A percentile compares a stretch with the other conserved stretches of the same genome.
These are phyloP conservation scores for Mycocentrospora acerina DNA, from an alignment of 2,329 filamentous ascomycete species.

Conservation along the genomic window DNA sequence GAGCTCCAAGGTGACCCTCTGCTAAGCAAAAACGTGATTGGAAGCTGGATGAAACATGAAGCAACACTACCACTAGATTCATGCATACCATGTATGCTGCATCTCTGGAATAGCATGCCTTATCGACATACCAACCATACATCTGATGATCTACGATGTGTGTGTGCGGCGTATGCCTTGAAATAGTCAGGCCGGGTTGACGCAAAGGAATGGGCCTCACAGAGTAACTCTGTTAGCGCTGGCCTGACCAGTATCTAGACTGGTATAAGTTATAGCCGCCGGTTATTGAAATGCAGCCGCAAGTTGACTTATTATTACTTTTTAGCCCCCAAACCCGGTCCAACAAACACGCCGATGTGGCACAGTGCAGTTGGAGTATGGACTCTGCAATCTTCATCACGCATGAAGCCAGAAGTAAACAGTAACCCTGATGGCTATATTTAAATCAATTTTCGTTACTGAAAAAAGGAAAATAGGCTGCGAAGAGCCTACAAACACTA, in stretches of 20 bases:
- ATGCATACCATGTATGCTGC: slow-evolving; percentile 23
- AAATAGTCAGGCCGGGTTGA: slow-evolving; percentile 21
- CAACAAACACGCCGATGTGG: slow-evolving; percentile 24
- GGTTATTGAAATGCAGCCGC: slow-evolving; percentile 22
- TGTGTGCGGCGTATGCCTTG: slow-evolving; percentile 24
- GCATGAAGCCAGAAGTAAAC: too few species aligned
- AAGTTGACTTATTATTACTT: slow-evolving; percentile 26
- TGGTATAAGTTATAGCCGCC: slow-evolving; percentile 26
- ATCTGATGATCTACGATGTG: slow-evolving; percentile 19
- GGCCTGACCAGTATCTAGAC: slow-evolving; percentile 19
- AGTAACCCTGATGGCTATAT: too few species aligned
- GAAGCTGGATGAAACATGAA: slow-evolving; percentile 23
- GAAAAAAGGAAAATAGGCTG: not conserved
- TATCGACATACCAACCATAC: slow-evolving; percentile 26
- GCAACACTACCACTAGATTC: slow-evolving; percentile 21
- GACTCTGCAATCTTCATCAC: slow-evolving; percentile 25
- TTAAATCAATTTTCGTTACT: too few species aligned
- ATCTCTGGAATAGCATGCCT: slow-evolving; percentile 24
- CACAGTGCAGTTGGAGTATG: slow-evolving; percentile 29
- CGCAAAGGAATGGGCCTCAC: slow-evolving; percentile 25
- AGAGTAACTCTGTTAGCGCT: slow-evolving; percentile 30
- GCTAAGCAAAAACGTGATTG: slow-evolving; percentile 12
- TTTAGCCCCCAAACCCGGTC: slow-evolving; percentile 25
- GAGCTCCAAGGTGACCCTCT: slow-evolving; percentile 15
- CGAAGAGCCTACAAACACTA: slow-evolving; percentile 5